phyloP scores from a whole-genome alignment of 2,329 filamentous ascomycete genomes.

The Claviceps africana region DNA sequence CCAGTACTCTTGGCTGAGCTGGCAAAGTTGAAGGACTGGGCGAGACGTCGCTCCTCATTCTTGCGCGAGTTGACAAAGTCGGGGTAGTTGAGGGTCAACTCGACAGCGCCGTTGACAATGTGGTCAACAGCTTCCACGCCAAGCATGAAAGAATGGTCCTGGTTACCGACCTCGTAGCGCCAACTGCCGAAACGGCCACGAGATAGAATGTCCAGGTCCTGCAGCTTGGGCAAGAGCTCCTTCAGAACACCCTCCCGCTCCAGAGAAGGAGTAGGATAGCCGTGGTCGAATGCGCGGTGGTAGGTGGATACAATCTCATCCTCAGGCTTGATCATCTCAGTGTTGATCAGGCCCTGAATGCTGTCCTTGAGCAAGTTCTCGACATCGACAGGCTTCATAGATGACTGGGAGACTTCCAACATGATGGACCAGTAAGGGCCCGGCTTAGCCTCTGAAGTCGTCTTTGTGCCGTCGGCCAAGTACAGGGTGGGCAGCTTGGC shows the following conservation, averaged over 20 bases:
- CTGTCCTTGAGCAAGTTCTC: conserved; percentile 75
- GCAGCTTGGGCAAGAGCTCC: conserved; percentile 81
- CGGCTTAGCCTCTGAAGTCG: conserved; percentile 57
- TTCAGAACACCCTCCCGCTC: conserved; percentile 93
- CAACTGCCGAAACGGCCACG: conserved; percentile 96
- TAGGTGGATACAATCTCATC: conserved; percentile 98
- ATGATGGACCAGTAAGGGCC: conserved; percentile 99
- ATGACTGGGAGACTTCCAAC: conserved; percentile 93
- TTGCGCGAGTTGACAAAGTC: conserved; percentile 78
- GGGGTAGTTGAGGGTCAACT: conserved; percentile 90
- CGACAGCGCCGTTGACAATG: conserved; percentile 76
- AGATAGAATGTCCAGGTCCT: conserved; percentile 83
- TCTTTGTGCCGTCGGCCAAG: conserved; percentile 73
- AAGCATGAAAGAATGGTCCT: conserved; percentile 96
- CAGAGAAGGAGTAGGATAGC: conserved; percentile 87
- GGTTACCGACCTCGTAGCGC: conserved; percentile 94
- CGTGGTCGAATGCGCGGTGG: conserved; percentile 95
- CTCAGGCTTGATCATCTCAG: conserved; percentile 77
- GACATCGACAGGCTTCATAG: conserved; percentile 84
- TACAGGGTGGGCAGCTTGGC: conserved; percentile 78
- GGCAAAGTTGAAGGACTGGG: conserved; percentile 30
- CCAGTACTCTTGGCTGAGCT: conserved; percentile 22
- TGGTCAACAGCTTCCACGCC: conserved; percentile 87
- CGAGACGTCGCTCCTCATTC: conserved; percentile 37
- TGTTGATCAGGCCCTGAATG: conserved; percentile 95